Evolutionary conservation across 305 asterid species (phyloP).

Genomic region (Solanum hybrid): DNA sequence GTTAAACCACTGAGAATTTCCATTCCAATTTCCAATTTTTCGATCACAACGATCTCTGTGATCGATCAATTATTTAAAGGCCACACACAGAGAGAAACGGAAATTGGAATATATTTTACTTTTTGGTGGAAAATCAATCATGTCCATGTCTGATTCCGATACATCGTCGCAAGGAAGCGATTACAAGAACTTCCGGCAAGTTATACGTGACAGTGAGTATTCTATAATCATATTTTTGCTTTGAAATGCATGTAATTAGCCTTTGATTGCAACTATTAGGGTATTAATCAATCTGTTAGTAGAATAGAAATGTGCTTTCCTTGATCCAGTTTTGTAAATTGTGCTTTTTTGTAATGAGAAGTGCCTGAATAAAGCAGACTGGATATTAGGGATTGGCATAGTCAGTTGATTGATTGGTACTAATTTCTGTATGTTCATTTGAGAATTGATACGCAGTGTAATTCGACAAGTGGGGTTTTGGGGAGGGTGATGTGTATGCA

Average conservation of each 20-base stretch:
- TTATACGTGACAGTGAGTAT: conserved; percentile 83
- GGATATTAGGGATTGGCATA: neutral
- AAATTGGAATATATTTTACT: neutral
- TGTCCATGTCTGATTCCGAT: conserved; percentile 95
- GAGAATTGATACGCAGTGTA: neutral
- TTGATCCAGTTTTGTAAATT: neutral
- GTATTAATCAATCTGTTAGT: neutral
- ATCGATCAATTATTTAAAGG: conserved; percentile 8
- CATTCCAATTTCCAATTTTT: neutral
- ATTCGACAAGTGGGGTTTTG: neutral
- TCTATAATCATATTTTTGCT: neutral
- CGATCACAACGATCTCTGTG: conserved; percentile 25
- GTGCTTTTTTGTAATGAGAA: neutral
- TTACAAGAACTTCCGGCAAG: conserved; percentile 74
- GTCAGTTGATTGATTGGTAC: neutral
- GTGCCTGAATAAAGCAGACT: neutral
- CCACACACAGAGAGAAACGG: neutral
- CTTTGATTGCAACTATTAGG: neutral
- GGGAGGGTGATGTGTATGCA: neutral
- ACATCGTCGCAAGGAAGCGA: conserved; percentile 90
- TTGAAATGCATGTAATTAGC: neutral
- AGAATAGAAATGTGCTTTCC: neutral
- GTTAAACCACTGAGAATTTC: conserved; percentile 9
- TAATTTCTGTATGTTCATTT: neutral
- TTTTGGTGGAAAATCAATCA: neutral